A percentile compares a stretch with the other conserved stretches of the same genome.
Evolutionary conservation across 78 protist genomes (phyloP).

Genomic region (Tieghemostelium lacteum): DNA sequence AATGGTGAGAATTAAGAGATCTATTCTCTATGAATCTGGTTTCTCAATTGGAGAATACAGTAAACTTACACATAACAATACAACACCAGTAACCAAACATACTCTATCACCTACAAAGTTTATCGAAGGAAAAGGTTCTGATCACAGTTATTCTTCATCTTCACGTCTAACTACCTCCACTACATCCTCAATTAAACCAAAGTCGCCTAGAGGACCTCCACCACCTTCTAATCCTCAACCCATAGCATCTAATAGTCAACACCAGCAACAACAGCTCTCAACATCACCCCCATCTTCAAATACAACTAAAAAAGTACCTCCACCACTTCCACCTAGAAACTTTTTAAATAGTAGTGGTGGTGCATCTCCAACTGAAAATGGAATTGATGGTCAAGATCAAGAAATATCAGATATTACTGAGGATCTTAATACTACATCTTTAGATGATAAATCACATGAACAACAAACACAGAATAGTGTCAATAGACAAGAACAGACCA

Average conservation of each 20-base stretch:
- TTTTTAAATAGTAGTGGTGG: too few species aligned
- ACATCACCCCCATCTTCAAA: not conserved
- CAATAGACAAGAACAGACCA: not conserved
- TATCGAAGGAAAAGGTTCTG: conserved; percentile 28
- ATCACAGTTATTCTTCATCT: conserved; percentile 31
- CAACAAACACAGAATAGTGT: not conserved
- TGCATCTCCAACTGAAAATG: not conserved
- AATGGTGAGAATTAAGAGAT: conserved; percentile 80
- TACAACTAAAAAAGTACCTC: conserved; percentile 9
- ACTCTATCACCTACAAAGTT: conserved; percentile 45
- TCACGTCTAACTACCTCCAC: conserved; percentile 20
- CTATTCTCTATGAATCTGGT: conserved; percentile 31
- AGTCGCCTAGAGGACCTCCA: not conserved
- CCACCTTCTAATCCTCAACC: not conserved
- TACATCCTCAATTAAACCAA: not conserved
- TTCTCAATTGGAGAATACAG: conserved; percentile 42
- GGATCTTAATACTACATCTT: not conserved
- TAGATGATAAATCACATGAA: not conserved
- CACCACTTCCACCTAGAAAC: conserved; percentile 56
- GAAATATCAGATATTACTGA: not conserved
- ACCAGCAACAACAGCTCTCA: conserved; percentile 5
- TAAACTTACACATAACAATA: conserved; percentile 51
- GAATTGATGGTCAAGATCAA: not conserved
- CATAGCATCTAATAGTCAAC: not conserved
- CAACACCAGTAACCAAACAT: conserved; percentile 17